Base-by-base conservation (phyloP, 2,329 filamentous ascomycete species). In the Sporothrix mexicana region DNA sequence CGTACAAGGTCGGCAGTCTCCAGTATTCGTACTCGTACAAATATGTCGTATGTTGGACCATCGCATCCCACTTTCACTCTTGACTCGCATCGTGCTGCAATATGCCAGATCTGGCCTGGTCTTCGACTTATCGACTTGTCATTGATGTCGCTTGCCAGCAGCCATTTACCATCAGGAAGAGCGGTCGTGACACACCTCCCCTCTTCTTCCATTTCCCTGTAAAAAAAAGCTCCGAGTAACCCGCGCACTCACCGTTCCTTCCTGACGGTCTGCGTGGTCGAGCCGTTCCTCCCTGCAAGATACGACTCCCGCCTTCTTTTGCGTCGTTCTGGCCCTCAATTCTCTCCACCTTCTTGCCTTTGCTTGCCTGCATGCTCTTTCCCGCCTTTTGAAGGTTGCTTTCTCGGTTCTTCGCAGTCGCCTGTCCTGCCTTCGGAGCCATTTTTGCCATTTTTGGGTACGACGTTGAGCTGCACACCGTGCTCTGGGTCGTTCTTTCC, bases 231-330 rank as follows among this genome's bases (percentile, higher is more conserved):
- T 69, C 66, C 66, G 47, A 53, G 47, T 36, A 45, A 47, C 8
- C 51, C 51, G 49, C 68, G 30, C 30, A 36, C 43, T 67, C 64
- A 67, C 64, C 64, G 45, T 67, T 67, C 45, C 45, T 67, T 51
- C 64, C 47, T n/a, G 23, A 20, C 62, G n/a, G 59, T 62, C 59
- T 41, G 59, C 36, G 30, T 36, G 59, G 55, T 36, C 25, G 55
- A 59, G 13, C 55, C 55, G 13, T n/a, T 59, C 13, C 55, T 59
- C 30, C 55, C 55, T 23, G 23, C 55, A 23, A 45, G 17, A 36
- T 57, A 30, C 53, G 20, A 55, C 51, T 10, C 51, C 23, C 51
- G 51, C 51, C 51, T 49, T 17, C 5, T 49, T 55, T 20, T 36
- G 1, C 5, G 30, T 36, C 30, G 30, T 36, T 36, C 30, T 36